Conservation (phyloP, 2,329 filamentous ascomycete species). For the Aspergillus fijiensis region DNA sequence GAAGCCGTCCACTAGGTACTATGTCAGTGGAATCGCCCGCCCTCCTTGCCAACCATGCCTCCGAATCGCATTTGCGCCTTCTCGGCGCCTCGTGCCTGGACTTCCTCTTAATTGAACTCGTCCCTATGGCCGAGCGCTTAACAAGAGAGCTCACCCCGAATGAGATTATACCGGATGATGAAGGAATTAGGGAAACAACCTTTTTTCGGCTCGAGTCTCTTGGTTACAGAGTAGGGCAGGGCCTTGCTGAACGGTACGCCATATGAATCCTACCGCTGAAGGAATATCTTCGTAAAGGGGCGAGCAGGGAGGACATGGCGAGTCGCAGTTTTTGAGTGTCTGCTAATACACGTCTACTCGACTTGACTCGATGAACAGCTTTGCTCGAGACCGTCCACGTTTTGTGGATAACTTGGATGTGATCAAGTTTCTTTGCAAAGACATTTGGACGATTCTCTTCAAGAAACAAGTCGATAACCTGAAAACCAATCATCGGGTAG, state of each 20-base stretch:
- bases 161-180: conserved; percentile 45
- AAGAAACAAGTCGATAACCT: conserved; percentile 97
- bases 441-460: conserved; percentile 92
- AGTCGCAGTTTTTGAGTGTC: background rate
- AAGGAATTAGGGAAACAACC: conserved; percentile 80
- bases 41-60: conserved; percentile 65
- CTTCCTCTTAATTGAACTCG: conserved; percentile 92
- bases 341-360: background rate
- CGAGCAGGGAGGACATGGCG: background rate
- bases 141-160: conserved; percentile 62
- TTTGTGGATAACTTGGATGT: conserved; percentile 91
- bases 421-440: conserved; percentile 98
- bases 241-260: conserved; percentile 79
- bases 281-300: background rate
- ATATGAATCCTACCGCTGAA: background rate
- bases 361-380: conserved; percentile 25
- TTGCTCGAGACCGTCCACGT: conserved; percentile 68
- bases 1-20: background rate
- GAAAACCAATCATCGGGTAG: conserved; percentile 91
- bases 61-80: conserved; percentile 73
- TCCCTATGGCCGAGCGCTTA: conserved; percentile 87
- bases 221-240: conserved; percentile 89
- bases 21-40: conserved; percentile 75
- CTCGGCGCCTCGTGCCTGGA: conserved; percentile 85
- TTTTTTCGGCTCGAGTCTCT: conserved; percentile 80